Evolutionary conservation across 306 rosid genomes (phyloP), one percentile per base, ranked within the genome.

Genomic region (Psophocarpus tetragonolobus): DNA sequence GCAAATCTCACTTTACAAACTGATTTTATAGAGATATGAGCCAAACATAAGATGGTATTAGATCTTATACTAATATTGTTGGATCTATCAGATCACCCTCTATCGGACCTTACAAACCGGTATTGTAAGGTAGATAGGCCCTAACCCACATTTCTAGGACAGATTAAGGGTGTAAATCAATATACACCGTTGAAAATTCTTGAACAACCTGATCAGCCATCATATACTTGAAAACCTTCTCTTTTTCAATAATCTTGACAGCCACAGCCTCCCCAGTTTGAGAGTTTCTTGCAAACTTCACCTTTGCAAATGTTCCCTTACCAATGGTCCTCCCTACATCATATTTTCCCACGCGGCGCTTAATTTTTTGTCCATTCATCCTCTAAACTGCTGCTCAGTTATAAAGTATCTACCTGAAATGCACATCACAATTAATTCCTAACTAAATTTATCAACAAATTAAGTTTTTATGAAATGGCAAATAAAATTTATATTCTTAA

Each of bases 301-400:
- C 97, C 83, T 92, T 92, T 21, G 97, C 96, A 82, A 92, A 92
- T 48, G 97, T 86, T 32, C 97, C 97, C 87, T 92, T 93, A 1
- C 97, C 97, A 60, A 92, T 88, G 42, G 96, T 92, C 80, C 93
- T 89, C 67, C 97, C 97, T 4, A 92, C 73, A 77, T 92, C 97
- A 78, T 92, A 92, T 80, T 88, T 92, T 56, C 97, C 97, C 18
- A 92, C 91, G 26, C 87, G 84, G 23, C 91, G 90, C 91, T 90
- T 90, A 36, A 84, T 61, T 81, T 90, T 92, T 6, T 85, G 82
- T 65, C 89, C 92, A 76, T 77, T 92, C 90, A 87, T 91, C 47
- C 81, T 87, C 71, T 79, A 14, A 33, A 65, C 53, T 62, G 24
- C 44, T 39, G 17, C 71, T 62, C 47, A 42, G 69, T 64, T 17